Base-by-base conservation (phyloP, 1,284 basidiomycete species). In the Austroboletus novae-zelandiae region DNA sequence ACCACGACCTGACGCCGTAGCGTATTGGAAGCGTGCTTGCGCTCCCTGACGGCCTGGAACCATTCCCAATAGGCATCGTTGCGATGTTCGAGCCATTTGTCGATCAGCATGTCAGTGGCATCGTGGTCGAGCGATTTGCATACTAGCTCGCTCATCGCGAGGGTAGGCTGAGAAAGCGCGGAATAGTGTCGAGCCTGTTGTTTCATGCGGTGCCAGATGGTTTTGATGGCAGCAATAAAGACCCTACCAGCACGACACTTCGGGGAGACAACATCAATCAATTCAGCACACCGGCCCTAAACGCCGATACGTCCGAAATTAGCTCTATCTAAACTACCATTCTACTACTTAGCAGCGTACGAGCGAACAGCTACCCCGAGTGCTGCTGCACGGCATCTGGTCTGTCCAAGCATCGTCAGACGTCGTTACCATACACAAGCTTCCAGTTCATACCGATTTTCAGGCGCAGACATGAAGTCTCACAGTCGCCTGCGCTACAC, bases 1-100 rank as follows among this genome's bases (percentile, higher is more conserved):
- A 82, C 75, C 32, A 88, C 70, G 31, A 80, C 72, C 61, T 88
- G 86, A 47, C 77, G 78, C 55, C 72, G 74, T 18, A 76, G 68
- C 23, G 73, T 68, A 44, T 76, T 70, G 4, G 72, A 71, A 45
- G 72, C 74, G 56, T 85, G 80, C 58, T 78, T 81, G 50, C 82
- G 74, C 58, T 85, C 82, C 45, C 86, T 74, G 23, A 86, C 77
- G 52, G 78, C 79, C 54, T 74, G 74, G 58, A 88, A 87, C 85
- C 86, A 88, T 52, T 86, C 83, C 66, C 80, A 78, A 62, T 88
- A 87, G 46, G 80, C 75, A 69, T 86, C 82, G 56, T 84, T 81
- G 60, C 79, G 78, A 61, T 87, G 84, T 62, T 87, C 84, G 43
- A 88, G 81, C 85, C 85, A 88, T 67, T 83, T 85, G 75, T 88